phyloP scores from a whole-genome alignment of 805 yeast species.

The Suhomyces sp. region DNA sequence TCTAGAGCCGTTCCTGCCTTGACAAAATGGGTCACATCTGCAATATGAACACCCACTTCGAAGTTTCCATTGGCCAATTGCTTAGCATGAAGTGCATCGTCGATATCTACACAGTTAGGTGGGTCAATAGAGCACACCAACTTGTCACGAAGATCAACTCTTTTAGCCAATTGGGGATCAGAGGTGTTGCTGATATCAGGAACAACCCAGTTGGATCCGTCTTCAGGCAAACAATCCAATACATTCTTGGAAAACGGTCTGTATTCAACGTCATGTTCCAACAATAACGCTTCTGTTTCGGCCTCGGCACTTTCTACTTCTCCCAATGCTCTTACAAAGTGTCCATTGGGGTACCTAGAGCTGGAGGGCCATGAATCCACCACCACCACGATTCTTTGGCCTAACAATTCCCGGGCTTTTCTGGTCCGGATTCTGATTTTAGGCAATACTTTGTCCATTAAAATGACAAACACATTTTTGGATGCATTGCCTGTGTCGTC shows the following conservation, averaged over 20 bases:
- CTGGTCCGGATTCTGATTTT: constrained; percentile 83
- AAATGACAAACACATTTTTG: constrained; percentile 74
- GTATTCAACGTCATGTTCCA: constrained; percentile 96
- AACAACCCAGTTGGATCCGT: constrained; percentile 91
- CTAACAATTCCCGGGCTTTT: constrained; percentile 76
- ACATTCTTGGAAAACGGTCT: constrained; percentile 93
- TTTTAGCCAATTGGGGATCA: constrained; percentile 54
- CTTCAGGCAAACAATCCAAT: constrained; percentile 84
- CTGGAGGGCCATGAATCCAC: constrained; percentile 89
- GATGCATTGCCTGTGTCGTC: constrained; percentile 61
- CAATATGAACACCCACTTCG: constrained; percentile 98
- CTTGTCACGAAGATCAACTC: constrained; percentile 85
- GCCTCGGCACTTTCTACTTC: constrained; percentile 89
- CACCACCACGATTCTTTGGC: constrained; percentile 87
- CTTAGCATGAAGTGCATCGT: constrained; percentile 92
- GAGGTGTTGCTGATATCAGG: constrained; percentile 59
- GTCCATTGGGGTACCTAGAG: constrained; percentile 90
- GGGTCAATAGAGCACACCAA: constrained; percentile 96
- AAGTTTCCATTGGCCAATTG: constrained; percentile 85
- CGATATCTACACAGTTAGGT: constrained; percentile 97
- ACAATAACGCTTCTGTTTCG: constrained; percentile 88
- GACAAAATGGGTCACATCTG: constrained; percentile 97
- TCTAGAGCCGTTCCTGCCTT: constrained; percentile 90
- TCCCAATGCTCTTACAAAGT: constrained; percentile 86
- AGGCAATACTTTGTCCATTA: constrained; percentile 89